Base-by-base conservation (phyloP, 768 basidiomycete genomes). In the Crepidotus variabilis region DNA sequence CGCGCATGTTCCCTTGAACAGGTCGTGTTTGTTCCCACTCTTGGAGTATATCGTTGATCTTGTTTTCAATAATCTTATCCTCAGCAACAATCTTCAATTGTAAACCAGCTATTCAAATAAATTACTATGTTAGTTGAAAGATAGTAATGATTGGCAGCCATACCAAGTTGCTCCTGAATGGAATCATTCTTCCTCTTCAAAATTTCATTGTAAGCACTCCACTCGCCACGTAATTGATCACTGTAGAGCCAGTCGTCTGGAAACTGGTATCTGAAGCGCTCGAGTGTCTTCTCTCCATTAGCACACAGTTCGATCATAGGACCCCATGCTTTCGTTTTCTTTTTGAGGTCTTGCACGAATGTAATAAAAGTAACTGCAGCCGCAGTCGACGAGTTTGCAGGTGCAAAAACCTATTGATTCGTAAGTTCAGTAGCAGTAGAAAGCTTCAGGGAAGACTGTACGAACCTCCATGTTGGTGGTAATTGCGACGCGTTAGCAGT, bases 31-130 rank as follows among this genome's bases (percentile, higher is more conserved):
- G 82, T 69, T 98, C 95, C 97, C 97, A 98, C 70, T 98, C 97
- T 55, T 78, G 73, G 14, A 97, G 78, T 56, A 94, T 82, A 64
- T 97, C 94, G 64, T 82, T 87, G 66, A 98, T 94, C 75, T 93
- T 94, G 72, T 93, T 92, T 76, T 96, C 93, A 1, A 98, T 86
- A 54, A 98, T 94, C 77, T 96, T 96, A 78, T 98, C 97, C 71
- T 99, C 94, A 1, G 97, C 94, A n/a, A 96, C 92, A 69, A 99
- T 96, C 81, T 98, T 99, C 60, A 98, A 79, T 72, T 98, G 97
- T n/a, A 99, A 78, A 0, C 96, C 97, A 60, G 93, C 95, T 96
- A 58, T 39, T 39, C 24, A 50, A 52, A 20, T 43, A 34, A 16
- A 48, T 4, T 28, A 21, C 32, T 11, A 50, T 21, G 14, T 50